These are phyloP conservation scores for Helichrysum umbraculigerum DNA, from an alignment of 129 eudicot genomes.

Conservation along the genomic window DNA sequence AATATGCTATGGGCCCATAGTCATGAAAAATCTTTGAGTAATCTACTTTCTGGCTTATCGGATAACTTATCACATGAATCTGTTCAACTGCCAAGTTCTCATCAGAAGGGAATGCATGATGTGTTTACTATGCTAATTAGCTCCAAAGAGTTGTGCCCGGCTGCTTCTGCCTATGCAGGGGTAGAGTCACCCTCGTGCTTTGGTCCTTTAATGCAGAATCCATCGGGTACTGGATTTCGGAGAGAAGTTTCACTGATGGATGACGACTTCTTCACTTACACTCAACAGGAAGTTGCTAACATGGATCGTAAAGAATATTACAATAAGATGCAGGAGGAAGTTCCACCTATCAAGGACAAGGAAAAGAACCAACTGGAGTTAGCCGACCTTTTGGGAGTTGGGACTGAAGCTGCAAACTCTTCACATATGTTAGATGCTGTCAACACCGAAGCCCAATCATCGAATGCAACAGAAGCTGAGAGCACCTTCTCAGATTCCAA, in stretches of 20 bases:
- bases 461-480: constrained; percentile 40
- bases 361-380: constrained; percentile 43
- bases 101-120: constrained; percentile 28
- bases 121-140: constrained; percentile 19
- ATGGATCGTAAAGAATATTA: constrained; percentile 19
- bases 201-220: constrained; percentile 33
- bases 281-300: constrained; percentile 30
- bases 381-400: constrained; percentile 29
- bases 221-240: constrained; percentile 32
- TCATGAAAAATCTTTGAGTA: constrained; percentile 35
- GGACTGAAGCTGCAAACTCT: constrained; percentile 23
- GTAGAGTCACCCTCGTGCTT: constrained; percentile 15
- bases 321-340: constrained; percentile 33
- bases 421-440: constrained; percentile 33
- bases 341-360: constrained; percentile 18
- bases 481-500: constrained; percentile 35
- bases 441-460: constrained; percentile 29
- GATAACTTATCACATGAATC: constrained; percentile 42
- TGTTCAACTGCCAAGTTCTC: constrained; percentile 28
- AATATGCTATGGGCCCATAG: constrained; percentile 28
- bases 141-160: not conserved
- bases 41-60: constrained; percentile 40
- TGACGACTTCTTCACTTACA: constrained; percentile 41
- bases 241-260: constrained; percentile 54
- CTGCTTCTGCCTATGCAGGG: constrained; percentile 27